These are phyloP conservation scores for Aspergillus uvarum DNA, from an alignment of 2,329 filamentous ascomycete genomes.

Conservation along the genomic window DNA sequence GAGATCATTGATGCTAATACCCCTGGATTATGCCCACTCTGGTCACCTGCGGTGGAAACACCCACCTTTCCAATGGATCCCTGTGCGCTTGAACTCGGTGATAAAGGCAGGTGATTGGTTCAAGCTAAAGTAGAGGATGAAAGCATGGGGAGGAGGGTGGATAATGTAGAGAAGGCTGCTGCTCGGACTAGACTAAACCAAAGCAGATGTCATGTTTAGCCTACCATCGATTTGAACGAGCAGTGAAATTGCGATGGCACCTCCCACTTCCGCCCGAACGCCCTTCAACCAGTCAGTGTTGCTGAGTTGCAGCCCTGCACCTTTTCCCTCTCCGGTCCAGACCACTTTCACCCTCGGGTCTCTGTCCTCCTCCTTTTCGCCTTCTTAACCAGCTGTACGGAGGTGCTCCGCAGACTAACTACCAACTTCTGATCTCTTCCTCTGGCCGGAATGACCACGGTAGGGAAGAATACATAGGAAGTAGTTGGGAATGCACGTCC, in stretches of 20 bases:
- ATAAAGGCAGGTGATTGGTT: background rate
- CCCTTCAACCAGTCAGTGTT: constrained; percentile 1
- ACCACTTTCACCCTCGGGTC: constrained; percentile 12
- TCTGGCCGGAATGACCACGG: no score
- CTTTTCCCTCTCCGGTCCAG: constrained; percentile 14
- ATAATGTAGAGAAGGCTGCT: no score
- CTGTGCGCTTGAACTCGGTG: background rate
- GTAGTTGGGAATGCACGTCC: background rate
- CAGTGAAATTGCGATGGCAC: background rate
- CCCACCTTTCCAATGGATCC: background rate
- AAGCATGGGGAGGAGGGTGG: background rate
- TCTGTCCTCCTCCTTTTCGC: background rate
- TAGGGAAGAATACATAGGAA: background rate
- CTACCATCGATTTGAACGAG: background rate
- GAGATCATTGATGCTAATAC: background rate
- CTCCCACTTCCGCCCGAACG: constrained; percentile 5
- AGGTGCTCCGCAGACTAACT: background rate
- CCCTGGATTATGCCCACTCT: background rate
- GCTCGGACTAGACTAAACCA: no score
- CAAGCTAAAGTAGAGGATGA: background rate
- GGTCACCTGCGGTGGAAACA: background rate
- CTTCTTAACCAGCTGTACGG: background rate
- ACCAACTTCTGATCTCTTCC: constrained; percentile 1
- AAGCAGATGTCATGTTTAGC: background rate
- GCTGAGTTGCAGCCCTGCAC: constrained; percentile 20